Evolutionary conservation across 1,284 basidiomycete genomes (phyloP).

Genomic region (Fomitopsis pinicola): DNA sequence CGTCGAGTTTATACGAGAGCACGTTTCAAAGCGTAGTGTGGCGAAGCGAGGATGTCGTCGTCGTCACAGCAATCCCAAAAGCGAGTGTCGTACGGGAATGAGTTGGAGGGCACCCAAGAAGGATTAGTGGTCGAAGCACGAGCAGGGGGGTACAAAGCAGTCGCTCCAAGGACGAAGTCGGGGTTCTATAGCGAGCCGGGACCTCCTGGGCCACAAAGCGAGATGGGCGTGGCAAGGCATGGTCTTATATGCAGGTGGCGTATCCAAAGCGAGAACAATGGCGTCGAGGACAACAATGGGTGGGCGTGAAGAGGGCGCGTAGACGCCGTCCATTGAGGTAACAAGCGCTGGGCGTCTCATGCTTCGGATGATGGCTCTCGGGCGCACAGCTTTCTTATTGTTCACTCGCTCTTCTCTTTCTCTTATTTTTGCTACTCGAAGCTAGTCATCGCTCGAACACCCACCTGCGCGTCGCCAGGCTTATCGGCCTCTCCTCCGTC

Average conservation of each 20-base stretch:
- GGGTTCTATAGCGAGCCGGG: slow-evolving; percentile 19
- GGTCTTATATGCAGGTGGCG: slow-evolving; percentile 10
- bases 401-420: not conserved
- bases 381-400: not conserved
- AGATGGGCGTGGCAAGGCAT: slow-evolving; percentile 5
- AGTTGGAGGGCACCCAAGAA: not conserved
- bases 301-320: slow-evolving; percentile 1
- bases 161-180: not conserved
- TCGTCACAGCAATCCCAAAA: not conserved
- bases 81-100: not conserved
- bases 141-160: not conserved
- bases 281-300: slow-evolving; percentile 17
- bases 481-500: too few species aligned
- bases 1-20: not conserved
- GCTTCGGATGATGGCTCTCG: not conserved
- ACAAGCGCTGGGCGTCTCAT: not conserved
- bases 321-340: slow-evolving; percentile 2
- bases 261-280: slow-evolving; percentile 7
- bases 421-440: too few species aligned
- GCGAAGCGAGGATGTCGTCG: not conserved
- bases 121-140: not conserved
- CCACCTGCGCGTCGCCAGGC: too few species aligned
- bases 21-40: not conserved
- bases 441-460: too few species aligned
- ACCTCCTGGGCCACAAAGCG: slow-evolving; percentile 22